phyloP scores from a whole-genome alignment of 805 yeast genomes.

The Saturnispora galanensis region DNA sequence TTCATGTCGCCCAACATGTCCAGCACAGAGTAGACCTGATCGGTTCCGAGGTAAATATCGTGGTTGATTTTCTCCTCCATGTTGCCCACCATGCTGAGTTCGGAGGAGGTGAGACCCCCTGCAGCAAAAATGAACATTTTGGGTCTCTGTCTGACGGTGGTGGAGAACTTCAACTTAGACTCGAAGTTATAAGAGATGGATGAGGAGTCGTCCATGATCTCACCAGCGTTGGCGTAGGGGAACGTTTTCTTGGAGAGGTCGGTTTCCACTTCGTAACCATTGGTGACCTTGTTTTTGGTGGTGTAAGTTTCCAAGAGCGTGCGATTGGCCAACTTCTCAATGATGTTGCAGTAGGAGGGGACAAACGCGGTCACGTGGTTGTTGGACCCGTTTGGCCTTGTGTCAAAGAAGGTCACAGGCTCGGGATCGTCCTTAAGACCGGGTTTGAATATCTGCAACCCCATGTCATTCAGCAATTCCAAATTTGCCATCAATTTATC shows the following conservation, averaged over 20 bases:
- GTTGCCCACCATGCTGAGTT: slow-evolving; percentile 66
- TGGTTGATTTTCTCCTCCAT: slow-evolving; percentile 50
- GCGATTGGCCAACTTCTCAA: slow-evolving; percentile 19
- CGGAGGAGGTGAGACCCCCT: slow-evolving; percentile 86
- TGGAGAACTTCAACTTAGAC: slow-evolving; percentile 23
- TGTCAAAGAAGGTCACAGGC: slow-evolving; percentile 47
- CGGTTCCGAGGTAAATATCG: slow-evolving; percentile 77
- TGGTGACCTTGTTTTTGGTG: slow-evolving; percentile 9
- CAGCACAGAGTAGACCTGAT: slow-evolving; percentile 45
- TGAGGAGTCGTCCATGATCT: slow-evolving; percentile 10
- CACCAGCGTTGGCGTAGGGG: slow-evolving; percentile 35
- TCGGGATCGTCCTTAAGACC: slow-evolving; percentile 33
- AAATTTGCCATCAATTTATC: slow-evolving; percentile 43
- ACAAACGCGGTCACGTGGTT: slow-evolving; percentile 20
- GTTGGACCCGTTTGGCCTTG: slow-evolving; percentile 17
- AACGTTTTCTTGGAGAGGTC: slow-evolving; percentile 41
- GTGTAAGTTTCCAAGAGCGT: slow-evolving; percentile 22
- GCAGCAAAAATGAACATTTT: slow-evolving; percentile 71
- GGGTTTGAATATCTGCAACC: slow-evolving; percentile 28
- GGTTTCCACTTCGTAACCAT: slow-evolving; percentile 10
- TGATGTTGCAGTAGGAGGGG: slow-evolving; percentile 22
- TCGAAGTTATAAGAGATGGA: slow-evolving; percentile 17
- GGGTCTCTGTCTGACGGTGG: slow-evolving; percentile 36
- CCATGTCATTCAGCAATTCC: slow-evolving; percentile 40
- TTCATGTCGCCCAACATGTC: slow-evolving; percentile 27